Evolutionary conservation across 306 rosid species (phyloP), one percentile per base, ranked within the genome.

Genomic region (Quercus rubra): DNA sequence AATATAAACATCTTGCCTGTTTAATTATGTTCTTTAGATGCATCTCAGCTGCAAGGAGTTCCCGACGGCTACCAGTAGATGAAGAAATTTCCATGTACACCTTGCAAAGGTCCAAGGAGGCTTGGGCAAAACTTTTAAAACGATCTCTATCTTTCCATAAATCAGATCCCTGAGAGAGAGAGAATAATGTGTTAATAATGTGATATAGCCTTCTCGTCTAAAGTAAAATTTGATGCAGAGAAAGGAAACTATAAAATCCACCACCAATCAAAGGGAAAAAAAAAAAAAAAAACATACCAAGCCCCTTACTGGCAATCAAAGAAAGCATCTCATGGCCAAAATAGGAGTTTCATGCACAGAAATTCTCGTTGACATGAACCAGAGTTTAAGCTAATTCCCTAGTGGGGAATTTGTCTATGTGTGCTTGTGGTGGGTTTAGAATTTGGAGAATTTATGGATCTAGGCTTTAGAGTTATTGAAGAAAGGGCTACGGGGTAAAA

Each of bases 51-150:
- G 89, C 59, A 70, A 82, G 77, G 73, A 95, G 89, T 77, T 92
- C 97, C 62, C 83, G 90, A 35, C 54, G 74, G 83, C 91, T 91
- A 62, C 87, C 91, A 27, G 91, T 77, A 68, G 99, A 84, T 35
- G 88, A 73, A 33, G 89, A 89, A 77, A 95, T 89, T 83, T 92
- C 91, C 83, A 85, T 73, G 77, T 95, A 92, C 66, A 95, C 92
- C 83, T 83, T 88, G 92, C 96, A 90, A 59, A 95, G 96, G 83
- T 92, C 97, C 84, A 92, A 75, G 27, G 98, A 92, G 21, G 99
- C 97, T 75, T 74, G 91, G 41, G 98, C 93, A 66, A 89, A 92
- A 86, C 82, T 95, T 71, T 79, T 84, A 75, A 91, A 95, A 41
- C 90, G 94, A 18, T 80, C 87, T 75, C 55, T 83, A 81, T 92